Conservation (phyloP, 75 land plant species). For the Sequoiadendron giganteum region DNA sequence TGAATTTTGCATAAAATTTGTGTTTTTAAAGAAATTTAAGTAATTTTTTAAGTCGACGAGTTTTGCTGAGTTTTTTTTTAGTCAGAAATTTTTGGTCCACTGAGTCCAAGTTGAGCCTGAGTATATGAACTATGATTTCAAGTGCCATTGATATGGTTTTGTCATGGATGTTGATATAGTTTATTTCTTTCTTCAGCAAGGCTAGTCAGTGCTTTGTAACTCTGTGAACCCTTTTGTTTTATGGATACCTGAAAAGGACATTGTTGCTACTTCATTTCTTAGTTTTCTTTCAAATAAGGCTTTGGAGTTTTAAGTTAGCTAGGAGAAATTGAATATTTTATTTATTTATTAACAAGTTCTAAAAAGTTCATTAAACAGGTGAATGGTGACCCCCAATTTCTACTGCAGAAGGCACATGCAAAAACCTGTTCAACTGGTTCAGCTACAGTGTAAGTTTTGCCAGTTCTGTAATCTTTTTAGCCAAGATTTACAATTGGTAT, state of each 20-base stretch:
- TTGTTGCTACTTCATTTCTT: background rate
- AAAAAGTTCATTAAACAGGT: constrained; percentile 29
- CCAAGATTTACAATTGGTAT: background rate
- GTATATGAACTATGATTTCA: background rate
- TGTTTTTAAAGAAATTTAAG: too few relatives aligned
- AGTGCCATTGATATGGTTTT: background rate
- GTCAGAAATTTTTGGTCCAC: too few relatives aligned
- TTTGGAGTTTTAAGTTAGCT: background rate
- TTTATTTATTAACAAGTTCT: background rate
- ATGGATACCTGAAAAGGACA: background rate
- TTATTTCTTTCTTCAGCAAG: background rate
- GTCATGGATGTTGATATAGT: background rate
- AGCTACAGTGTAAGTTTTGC: constrained; percentile 78
- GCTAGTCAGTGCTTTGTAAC: background rate
- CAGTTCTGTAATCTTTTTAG: background rate
- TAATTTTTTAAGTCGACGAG: too few relatives aligned
- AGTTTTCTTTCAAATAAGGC: background rate
- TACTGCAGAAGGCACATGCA: constrained; percentile 79
- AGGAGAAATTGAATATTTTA: background rate
- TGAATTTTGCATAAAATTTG: too few relatives aligned
- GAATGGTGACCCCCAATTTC: constrained; percentile 49
- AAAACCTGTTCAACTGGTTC: constrained; percentile 82
- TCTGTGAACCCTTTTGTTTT: background rate
- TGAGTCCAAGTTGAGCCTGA: too few relatives aligned
- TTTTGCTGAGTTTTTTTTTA: too few relatives aligned